Evolutionary conservation across 257 asterid species (phyloP).

Genomic region (Plantago elongata): DNA sequence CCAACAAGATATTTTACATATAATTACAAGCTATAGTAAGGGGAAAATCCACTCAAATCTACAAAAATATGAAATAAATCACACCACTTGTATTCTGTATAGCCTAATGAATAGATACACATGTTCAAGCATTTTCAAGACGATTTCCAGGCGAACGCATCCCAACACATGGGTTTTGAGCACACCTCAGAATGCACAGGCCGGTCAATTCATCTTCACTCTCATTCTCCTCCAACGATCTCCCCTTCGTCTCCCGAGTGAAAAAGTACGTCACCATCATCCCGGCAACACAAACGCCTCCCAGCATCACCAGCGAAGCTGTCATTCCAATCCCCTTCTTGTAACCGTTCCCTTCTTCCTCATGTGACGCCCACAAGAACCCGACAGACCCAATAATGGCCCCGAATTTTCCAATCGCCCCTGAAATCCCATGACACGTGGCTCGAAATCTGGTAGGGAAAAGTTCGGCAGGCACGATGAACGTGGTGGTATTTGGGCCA

Average conservation of each 20-base stretch:
- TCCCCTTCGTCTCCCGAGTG: slow-evolving; percentile 44
- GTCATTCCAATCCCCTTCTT: slow-evolving; percentile 32
- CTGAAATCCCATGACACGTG: slow-evolving; percentile 50
- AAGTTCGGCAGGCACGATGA: slow-evolving; percentile 53
- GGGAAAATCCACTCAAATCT: too few species aligned
- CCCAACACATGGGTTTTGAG: not conserved
- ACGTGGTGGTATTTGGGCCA: slow-evolving; percentile 59
- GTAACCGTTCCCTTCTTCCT: slow-evolving; percentile 10
- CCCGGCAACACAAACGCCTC: slow-evolving; percentile 39
- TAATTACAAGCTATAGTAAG: too few species aligned
- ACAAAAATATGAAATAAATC: too few species aligned
- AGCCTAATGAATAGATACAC: too few species aligned
- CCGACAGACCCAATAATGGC: slow-evolving; percentile 45
- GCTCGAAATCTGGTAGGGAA: slow-evolving; percentile 56
- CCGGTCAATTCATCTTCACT: slow-evolving; percentile 20
- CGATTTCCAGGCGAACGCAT: not conserved
- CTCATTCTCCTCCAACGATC: slow-evolving; percentile 55
- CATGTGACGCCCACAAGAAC: slow-evolving; percentile 35
- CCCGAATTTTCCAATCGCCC: slow-evolving; percentile 45
- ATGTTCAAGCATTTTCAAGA: not conserved
- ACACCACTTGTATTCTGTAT: too few species aligned
- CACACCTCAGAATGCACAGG: slow-evolving; percentile 16
- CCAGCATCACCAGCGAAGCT: slow-evolving; percentile 33
- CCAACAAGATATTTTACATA: too few species aligned
- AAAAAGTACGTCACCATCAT: slow-evolving; percentile 31